Evolutionary conservation across 192 early-diverging fungal species (phyloP).

Genomic region (Rhizophagus clarus): DNA sequence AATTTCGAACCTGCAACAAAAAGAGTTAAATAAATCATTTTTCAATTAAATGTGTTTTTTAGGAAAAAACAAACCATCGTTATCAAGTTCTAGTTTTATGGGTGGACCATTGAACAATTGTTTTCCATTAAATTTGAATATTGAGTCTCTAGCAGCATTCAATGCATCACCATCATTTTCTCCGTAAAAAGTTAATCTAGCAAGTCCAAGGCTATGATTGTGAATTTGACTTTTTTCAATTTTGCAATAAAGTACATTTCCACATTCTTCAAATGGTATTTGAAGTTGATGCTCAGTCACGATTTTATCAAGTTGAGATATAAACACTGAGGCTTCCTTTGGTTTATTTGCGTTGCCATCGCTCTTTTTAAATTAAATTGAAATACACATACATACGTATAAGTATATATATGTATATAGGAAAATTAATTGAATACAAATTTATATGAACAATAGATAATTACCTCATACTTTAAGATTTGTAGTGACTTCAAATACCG

Average conservation of each 20-base stretch:
- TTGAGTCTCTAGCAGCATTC: slow-evolving; percentile 43
- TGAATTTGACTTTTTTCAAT: slow-evolving; percentile 55
- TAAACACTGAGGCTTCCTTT: background rate
- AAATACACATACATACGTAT: background rate
- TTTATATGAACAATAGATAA: background rate
- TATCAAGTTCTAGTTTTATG: slow-evolving; percentile 45
- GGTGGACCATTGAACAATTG: slow-evolving; percentile 36
- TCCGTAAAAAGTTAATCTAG: slow-evolving; percentile 48
- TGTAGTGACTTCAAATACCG: background rate
- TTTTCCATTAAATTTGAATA: slow-evolving; percentile 51
- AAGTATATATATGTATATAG: too few species aligned
- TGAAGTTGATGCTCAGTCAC: background rate
- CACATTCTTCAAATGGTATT: slow-evolving; percentile 7
- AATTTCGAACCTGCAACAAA: slow-evolving; percentile 35
- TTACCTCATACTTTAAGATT: slow-evolving; percentile 8
- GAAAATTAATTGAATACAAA: background rate
- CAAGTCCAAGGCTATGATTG: slow-evolving; percentile 51
- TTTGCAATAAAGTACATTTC: slow-evolving; percentile 23
- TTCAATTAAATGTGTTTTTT: too few species aligned
- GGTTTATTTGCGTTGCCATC: background rate
- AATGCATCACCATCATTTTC: slow-evolving; percentile 39
- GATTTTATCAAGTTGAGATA: slow-evolving; percentile 4
- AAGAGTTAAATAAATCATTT: slow-evolving; percentile 37
- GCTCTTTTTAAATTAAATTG: background rate
- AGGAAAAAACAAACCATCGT: slow-evolving; percentile 32